These are phyloP conservation scores for Wickerhamiella lipophila DNA, from an alignment of 805 yeast species.

Conservation along the genomic window DNA sequence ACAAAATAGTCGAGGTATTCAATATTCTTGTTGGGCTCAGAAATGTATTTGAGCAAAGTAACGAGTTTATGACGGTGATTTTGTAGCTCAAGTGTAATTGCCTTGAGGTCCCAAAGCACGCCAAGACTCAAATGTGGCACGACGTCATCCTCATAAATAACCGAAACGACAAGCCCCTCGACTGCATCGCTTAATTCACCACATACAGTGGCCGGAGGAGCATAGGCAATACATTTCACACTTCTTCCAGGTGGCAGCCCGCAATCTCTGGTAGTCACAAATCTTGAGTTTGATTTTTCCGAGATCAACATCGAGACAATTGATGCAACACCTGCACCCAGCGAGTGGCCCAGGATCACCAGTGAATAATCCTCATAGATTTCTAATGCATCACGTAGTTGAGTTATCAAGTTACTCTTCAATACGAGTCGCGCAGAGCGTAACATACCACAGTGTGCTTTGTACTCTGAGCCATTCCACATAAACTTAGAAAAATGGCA, in stretches of 20 bases:
- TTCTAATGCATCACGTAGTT: neutral
- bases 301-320: conserved; percentile 24
- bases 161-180: conserved; percentile 24
- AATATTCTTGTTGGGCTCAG: conserved; percentile 22
- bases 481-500: conserved; percentile 25
- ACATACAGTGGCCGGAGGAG: conserved; percentile 27
- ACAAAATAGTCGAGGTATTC: conserved; percentile 18
- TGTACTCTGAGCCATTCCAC: conserved; percentile 24
- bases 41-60: neutral
- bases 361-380: conserved; percentile 23
- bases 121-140: conserved; percentile 29
- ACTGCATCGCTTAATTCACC: conserved; percentile 22
- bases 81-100: conserved; percentile 21
- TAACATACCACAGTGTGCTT: conserved; percentile 28
- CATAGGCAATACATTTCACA: conserved; percentile 26
- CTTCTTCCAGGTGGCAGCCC: conserved; percentile 23
- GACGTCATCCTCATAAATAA: conserved; percentile 26
- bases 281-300: conserved; percentile 17
- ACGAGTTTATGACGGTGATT: neutral
- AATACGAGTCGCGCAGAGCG: conserved; percentile 21
- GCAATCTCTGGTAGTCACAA: conserved; percentile 20
- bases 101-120: conserved; percentile 25
- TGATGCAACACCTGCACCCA: conserved; percentile 30
- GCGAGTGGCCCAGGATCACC: conserved; percentile 28
- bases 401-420: neutral